Evolutionary conservation across 140 eudicot genomes (phyloP).

Genomic region (Senecio squalidus): DNA sequence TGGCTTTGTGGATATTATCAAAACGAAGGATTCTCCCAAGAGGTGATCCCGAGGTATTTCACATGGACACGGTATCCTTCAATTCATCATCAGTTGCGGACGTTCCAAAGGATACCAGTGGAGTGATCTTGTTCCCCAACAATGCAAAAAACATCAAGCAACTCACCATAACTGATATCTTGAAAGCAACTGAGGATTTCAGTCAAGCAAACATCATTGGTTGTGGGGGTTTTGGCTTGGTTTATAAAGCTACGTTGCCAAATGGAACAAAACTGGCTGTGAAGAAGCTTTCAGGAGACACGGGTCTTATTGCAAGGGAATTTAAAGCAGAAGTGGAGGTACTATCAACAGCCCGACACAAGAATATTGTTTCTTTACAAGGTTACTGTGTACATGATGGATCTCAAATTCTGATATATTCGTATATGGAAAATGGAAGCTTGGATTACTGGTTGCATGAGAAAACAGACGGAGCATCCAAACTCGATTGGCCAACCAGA

Average conservation of each 20-base stretch:
- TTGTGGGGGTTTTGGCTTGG: conserved; percentile 75
- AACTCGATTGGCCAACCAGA: conserved; percentile 62
- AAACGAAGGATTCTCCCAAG: conserved; percentile 52
- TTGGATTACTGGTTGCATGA: conserved; percentile 79
- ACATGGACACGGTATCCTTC: conserved; percentile 38
- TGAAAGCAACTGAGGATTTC: conserved; percentile 68
- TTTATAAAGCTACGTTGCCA: conserved; percentile 56
- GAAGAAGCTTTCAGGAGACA: conserved; percentile 70
- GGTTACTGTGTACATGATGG: conserved; percentile 77
- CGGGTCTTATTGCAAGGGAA: conserved; percentile 62
- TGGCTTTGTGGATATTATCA: conserved; percentile 51
- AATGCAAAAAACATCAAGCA: conserved; percentile 36
- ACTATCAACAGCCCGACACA: conserved; percentile 61
- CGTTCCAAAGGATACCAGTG: conserved; percentile 41
- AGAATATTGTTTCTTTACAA: conserved; percentile 55
- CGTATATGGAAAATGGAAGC: conserved; percentile 74
- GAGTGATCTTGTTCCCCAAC: conserved; percentile 50
- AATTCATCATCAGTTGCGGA: conserved; percentile 49
- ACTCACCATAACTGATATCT: conserved; percentile 48
- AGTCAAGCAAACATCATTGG: conserved; percentile 68
- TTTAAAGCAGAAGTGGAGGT: conserved; percentile 73
- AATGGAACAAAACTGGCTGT: conserved; percentile 60
- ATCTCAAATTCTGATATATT: conserved; percentile 46
- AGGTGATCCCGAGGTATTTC: conserved; percentile 47
- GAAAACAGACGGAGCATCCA: conserved; percentile 54